Evolutionary conservation across 306 rosid species (phyloP).

Genomic region (Morella rubra): DNA sequence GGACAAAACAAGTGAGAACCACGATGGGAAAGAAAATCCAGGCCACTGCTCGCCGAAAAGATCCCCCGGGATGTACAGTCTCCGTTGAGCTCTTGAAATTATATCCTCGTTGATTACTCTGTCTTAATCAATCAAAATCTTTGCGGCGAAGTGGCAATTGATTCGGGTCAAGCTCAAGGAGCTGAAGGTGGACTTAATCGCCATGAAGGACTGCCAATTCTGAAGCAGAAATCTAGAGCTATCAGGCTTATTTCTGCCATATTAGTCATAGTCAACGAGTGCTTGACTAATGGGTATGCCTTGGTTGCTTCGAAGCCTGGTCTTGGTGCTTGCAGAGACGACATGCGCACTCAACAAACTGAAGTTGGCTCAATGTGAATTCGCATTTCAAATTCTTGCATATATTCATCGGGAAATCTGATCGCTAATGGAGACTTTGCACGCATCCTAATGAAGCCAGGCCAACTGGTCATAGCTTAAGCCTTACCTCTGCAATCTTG

Average conservation of each 20-base stretch:
- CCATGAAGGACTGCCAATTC: constrained; percentile 53
- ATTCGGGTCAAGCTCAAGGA: constrained; percentile 68
- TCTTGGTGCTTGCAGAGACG: not conserved
- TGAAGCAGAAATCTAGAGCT: constrained; percentile 46
- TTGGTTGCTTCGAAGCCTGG: not conserved
- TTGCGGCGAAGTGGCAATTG: constrained; percentile 71
- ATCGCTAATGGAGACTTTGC: too few relatives aligned
- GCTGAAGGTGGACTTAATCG: constrained; percentile 51
- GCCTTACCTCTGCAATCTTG: constrained; percentile 2
- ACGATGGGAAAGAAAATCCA: constrained; percentile 49
- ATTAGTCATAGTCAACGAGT: constrained; percentile 46
- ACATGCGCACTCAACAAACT: too few relatives aligned
- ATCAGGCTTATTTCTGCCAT: constrained; percentile 36
- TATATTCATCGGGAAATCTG: not conserved
- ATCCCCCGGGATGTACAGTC: constrained; percentile 28
- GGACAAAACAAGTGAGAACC: constrained; percentile 31
- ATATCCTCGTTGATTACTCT: constrained; percentile 59
- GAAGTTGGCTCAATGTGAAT: not conserved
- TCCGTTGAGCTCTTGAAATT: constrained; percentile 44
- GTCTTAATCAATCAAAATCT: constrained; percentile 63
- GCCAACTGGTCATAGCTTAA: not conserved
- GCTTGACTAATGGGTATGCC: constrained; percentile 6
- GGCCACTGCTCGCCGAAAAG: constrained; percentile 30
- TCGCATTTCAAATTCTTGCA: not conserved
- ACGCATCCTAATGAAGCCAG: not conserved